A percentile compares a stretch with the other conserved stretches of the same genome.
Conservation (phyloP, 352 stramenopile genomes). For the Phytophthora tubulina region DNA sequence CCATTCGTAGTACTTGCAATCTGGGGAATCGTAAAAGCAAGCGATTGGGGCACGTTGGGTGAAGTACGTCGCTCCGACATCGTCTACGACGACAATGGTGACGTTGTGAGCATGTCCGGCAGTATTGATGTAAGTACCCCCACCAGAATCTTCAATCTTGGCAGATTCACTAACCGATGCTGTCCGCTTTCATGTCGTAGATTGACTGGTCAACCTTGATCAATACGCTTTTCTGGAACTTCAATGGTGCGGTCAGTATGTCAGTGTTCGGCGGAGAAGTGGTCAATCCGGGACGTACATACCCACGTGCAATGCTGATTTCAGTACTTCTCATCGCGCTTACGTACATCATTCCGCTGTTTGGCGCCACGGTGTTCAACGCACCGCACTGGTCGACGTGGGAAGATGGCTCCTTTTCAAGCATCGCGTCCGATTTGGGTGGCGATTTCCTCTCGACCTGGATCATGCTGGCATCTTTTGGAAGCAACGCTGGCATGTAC, state of each 20-base stretch:
- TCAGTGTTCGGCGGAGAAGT: constrained; percentile 93
- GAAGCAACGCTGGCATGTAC: constrained; percentile 93
- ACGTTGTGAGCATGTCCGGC: constrained; percentile 53
- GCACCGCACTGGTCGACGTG: constrained; percentile 81
- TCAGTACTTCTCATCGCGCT: constrained; percentile 83
- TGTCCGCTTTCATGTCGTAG: background rate
- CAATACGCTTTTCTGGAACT: constrained; percentile 97
- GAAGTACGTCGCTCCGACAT: constrained; percentile 52
- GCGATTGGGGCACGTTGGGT: constrained; percentile 50
- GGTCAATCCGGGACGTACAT: constrained; percentile 75
- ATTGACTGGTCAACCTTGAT: constrained; percentile 77
- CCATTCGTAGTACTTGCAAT: constrained; percentile 89
- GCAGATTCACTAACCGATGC: constrained; percentile 1
- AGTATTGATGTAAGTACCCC: constrained; percentile 29
- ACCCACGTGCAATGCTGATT: constrained; percentile 87
- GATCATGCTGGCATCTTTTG: constrained; percentile 91
- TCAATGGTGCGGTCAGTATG: constrained; percentile 92
- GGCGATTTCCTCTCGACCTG: constrained; percentile 89
- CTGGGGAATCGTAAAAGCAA: constrained; percentile 44
- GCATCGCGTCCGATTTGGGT: constrained; percentile 85
- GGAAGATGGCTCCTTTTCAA: constrained; percentile 92
- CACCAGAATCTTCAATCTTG: background rate
- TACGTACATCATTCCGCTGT: constrained; percentile 91
- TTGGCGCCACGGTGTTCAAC: constrained; percentile 83
- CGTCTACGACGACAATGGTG: constrained; percentile 42